These are phyloP conservation scores for Scleroderma bovista DNA, from an alignment of 768 basidiomycete species.

Conservation along the genomic window DNA sequence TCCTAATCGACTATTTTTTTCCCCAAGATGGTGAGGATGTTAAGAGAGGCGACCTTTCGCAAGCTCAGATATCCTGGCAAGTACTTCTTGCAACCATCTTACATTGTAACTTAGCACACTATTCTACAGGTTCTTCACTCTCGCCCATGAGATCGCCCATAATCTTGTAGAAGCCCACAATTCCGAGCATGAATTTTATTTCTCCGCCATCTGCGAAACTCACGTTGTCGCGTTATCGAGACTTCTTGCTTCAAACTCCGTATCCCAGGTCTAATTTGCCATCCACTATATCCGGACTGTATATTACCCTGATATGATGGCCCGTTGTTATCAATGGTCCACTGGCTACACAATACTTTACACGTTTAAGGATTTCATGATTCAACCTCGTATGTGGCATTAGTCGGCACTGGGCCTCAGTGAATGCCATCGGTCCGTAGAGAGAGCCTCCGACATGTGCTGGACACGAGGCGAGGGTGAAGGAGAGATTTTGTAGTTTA, in stretches of 20 bases:
- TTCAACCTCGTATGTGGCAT: too few relatives aligned
- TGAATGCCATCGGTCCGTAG: too few relatives aligned
- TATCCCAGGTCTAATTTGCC: not conserved
- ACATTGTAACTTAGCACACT: not conserved
- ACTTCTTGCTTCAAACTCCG: constrained; percentile 17
- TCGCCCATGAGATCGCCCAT: constrained; percentile 92
- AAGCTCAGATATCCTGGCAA: constrained; percentile 81
- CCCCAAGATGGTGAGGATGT: constrained; percentile 69
- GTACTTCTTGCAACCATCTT: constrained; percentile 8
- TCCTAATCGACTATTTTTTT: not conserved
- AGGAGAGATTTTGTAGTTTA: too few relatives aligned
- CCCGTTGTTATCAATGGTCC: too few relatives aligned
- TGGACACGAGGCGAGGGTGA: too few relatives aligned
- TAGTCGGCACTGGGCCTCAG: too few relatives aligned
- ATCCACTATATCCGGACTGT: not conserved
- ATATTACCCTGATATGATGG: too few relatives aligned
- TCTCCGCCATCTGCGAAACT: constrained; percentile 82
- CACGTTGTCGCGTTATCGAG: constrained; percentile 40
- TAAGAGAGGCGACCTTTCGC: constrained; percentile 39
- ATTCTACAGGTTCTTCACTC: constrained; percentile 69
- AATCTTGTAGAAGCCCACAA: constrained; percentile 86
- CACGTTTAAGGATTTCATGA: too few relatives aligned
- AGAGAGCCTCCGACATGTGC: too few relatives aligned
- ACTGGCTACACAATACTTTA: too few relatives aligned
- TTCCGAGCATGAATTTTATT: constrained; percentile 91